phyloP scores from a whole-genome alignment of 805 yeast genomes.

The Yarrowia divulgata region DNA sequence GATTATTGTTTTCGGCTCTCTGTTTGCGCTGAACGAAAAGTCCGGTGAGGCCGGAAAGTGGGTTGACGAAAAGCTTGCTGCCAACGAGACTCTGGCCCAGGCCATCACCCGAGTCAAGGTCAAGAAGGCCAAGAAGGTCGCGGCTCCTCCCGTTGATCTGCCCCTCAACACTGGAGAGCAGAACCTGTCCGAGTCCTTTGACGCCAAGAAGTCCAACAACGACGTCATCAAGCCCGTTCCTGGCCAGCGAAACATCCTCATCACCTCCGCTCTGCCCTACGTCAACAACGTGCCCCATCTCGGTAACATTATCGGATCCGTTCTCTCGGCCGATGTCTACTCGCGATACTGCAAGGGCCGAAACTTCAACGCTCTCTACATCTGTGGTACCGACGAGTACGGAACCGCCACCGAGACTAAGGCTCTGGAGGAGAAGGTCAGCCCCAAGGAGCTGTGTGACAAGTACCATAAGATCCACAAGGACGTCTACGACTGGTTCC shows the following conservation, averaged over 20 bases:
- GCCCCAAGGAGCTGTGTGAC: conserved; percentile 89
- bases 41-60: conserved; percentile 47
- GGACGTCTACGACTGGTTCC: conserved; percentile 96
- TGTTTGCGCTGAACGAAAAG: conserved; percentile 52
- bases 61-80: conserved; percentile 29
- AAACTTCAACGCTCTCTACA: conserved; percentile 81
- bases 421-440: conserved; percentile 90
- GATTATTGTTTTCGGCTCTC: conserved; percentile 56
- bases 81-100: conserved; percentile 35
- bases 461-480: conserved; percentile 87
- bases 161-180: conserved; percentile 55
- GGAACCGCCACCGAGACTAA: conserved; percentile 99
- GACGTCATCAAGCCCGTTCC: conserved; percentile 67
- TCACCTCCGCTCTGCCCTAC: conserved; percentile 96
- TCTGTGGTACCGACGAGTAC: conserved; percentile 98
- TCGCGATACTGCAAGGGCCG: conserved; percentile 89
- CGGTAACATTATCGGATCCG: conserved; percentile 96
- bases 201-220: conserved; percentile 40
- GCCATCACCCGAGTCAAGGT: conserved; percentile 39
- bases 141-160: conserved; percentile 51
- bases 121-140: conserved; percentile 51
- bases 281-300: conserved; percentile 98
- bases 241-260: conserved; percentile 78
- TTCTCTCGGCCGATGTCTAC: conserved; percentile 91
- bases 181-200: conserved; percentile 43